Evolutionary conservation across 2,329 filamentous ascomycete species (phyloP), one percentile per base, ranked within the genome.

Genomic region (Claviceps quebecensis): DNA sequence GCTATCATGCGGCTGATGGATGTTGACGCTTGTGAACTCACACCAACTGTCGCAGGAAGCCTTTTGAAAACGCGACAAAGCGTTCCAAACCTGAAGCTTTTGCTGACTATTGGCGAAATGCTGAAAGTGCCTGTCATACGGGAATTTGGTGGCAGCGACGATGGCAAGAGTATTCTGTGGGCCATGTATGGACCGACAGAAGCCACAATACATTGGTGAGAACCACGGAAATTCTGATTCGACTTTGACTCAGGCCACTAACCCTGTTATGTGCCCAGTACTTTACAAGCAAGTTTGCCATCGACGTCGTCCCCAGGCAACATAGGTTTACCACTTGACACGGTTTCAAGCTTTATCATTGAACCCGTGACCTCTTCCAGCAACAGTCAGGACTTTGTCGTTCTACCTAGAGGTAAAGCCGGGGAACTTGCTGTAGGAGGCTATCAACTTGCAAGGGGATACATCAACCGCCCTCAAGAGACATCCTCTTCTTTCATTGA

Each of bases 151-250:
- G 79, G 79, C 2, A 69, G 71, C 9, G 60, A 65, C 0, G 61
- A 61, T 0, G 67, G 67, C 7, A 63, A 70, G 2, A 83, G 85
- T 57, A 81, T 95, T 44, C 72, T 96, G 1, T 90, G 87, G 77
- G 90, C 83, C 37, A 95, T 95, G 88, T 96, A 96, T 62, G 90
- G 90, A 0, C 90, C 90, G 1, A 96, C 90, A 0, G 90, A 96
- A 68, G 87, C 87, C 7, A 81, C 89, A 0, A 95, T 96, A 52
- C 90, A 96, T 63, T 96, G 78, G 75, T 76, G 61, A 65, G 69
- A 49, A 22, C 7, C 36, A 19, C 36, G n/a, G 16, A 13, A 8
- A 29, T 22, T 44, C 8, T 38, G 22, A 19, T 29, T 1, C 13
- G 9, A 11, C 8, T 29, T 23, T 52, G 17, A 19, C 19, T 37